Conservation (phyloP, 306 rosid species). For the Nissolia schottii region DNA sequence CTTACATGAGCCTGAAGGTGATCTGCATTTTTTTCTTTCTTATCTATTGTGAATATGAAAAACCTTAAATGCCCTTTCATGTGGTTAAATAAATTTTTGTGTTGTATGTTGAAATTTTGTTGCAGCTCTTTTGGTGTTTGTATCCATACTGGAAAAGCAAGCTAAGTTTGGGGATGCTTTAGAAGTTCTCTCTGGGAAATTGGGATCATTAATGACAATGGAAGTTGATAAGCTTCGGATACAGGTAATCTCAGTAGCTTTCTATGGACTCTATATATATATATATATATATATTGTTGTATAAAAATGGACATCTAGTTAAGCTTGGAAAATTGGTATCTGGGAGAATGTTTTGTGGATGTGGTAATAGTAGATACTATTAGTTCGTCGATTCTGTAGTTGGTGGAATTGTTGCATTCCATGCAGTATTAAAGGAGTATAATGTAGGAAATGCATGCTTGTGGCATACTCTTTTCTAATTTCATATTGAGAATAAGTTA, state of each 20-base stretch:
- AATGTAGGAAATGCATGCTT: neutral
- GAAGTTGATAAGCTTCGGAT: constrained; percentile 90
- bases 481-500: neutral
- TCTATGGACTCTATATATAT: neutral
- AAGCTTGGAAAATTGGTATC: neutral
- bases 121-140: constrained; percentile 83
- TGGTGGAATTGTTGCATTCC: neutral
- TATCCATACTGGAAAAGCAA: constrained; percentile 93
- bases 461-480: neutral
- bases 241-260: constrained; percentile 60
- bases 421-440: neutral
- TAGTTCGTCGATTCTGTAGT: neutral
- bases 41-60: neutral
- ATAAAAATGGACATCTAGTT: neutral
- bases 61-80: neutral
- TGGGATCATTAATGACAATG: constrained; percentile 74
- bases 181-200: constrained; percentile 84
- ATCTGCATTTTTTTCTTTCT: neutral
- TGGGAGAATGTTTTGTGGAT: constrained; percentile 9
- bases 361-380: neutral
- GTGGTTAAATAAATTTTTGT: neutral
- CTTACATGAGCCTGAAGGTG: constrained; percentile 96
- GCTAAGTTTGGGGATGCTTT: constrained; percentile 89
- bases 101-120: constrained; percentile 29
- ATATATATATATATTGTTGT: neutral